A percentile compares a stretch with the other conserved stretches of the same genome.
These are phyloP conservation scores for Lecanicillium sp. DNA, from an alignment of 2,329 filamentous ascomycete genomes.

Conservation along the genomic window DNA sequence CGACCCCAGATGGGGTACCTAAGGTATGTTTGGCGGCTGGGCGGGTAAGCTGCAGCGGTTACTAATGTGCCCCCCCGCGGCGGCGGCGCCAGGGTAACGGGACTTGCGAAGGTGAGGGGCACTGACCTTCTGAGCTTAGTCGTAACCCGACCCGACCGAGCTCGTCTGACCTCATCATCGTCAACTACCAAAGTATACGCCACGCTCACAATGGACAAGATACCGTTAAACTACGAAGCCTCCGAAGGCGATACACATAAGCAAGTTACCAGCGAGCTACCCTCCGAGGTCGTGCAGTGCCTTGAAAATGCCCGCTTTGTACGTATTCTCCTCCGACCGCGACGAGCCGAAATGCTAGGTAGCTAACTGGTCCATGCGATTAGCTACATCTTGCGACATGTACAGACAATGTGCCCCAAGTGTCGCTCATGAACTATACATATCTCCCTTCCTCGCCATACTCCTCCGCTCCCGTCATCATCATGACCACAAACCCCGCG, in stretches of 20 bases:
- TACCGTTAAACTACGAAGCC: slow-evolving; percentile 66
- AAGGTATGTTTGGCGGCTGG: too few relatives aligned
- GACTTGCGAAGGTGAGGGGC: too few relatives aligned
- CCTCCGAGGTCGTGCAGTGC: slow-evolving; percentile 79
- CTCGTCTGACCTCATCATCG: too few relatives aligned
- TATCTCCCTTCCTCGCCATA: slow-evolving; percentile 77
- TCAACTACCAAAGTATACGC: neutral
- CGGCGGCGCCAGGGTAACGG: too few relatives aligned
- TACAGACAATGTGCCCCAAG: slow-evolving; percentile 73
- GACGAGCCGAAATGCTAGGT: slow-evolving; percentile 5
- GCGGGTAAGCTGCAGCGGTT: too few relatives aligned
- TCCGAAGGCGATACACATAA: slow-evolving; percentile 67
- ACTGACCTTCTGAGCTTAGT: too few relatives aligned
- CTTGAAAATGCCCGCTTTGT: slow-evolving; percentile 94
- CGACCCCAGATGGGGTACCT: too few relatives aligned
- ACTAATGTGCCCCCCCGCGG: too few relatives aligned
- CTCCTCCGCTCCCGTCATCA: slow-evolving; percentile 67
- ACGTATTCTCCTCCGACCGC: slow-evolving; percentile 25
- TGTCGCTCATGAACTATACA: slow-evolving; percentile 98
- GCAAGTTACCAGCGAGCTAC: slow-evolving; percentile 60
- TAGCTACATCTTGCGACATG: slow-evolving; percentile 95
- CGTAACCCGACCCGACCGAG: too few relatives aligned
- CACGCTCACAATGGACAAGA: slow-evolving; percentile 45
- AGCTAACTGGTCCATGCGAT: slow-evolving; percentile 10
- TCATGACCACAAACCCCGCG: slow-evolving; percentile 82